Evolutionary conservation across 2,329 filamentous ascomycete species (phyloP).

Genomic region (Torrubiella hemipterigena): DNA sequence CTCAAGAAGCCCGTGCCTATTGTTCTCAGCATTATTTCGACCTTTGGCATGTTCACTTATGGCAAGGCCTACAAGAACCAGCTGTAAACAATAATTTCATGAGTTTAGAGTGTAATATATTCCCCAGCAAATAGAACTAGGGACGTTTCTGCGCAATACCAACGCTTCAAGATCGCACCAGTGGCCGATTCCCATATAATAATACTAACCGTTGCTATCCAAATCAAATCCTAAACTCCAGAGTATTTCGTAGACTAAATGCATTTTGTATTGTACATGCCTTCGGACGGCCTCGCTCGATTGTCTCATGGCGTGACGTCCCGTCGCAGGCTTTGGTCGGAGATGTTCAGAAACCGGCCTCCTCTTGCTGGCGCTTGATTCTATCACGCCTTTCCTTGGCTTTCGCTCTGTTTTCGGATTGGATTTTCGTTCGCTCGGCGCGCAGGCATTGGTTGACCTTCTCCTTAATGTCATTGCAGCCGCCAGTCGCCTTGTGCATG

Average conservation of each 20-base stretch:
- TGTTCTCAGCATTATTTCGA: conserved; percentile 64
- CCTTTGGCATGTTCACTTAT: conserved; percentile 70
- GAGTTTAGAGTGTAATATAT: no score
- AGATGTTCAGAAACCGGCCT: conserved; percentile 20
- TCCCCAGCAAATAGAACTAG: no score
- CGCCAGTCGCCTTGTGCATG: conserved; percentile 78
- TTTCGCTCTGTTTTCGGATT: conserved; percentile 59
- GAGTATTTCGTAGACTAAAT: no score
- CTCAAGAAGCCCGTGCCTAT: conserved; percentile 75
- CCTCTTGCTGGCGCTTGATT: conserved; percentile 61
- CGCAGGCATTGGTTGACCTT: conserved; percentile 78
- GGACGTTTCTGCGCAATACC: no score
- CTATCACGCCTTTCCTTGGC: conserved; percentile 57
- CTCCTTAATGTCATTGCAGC: conserved; percentile 79
- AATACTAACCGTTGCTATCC: no score
- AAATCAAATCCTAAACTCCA: no score
- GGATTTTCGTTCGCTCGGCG: conserved; percentile 66
- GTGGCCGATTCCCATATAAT: no score
- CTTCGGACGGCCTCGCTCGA: neutral
- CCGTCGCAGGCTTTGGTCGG: no score
- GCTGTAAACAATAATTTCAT: conserved; percentile 19
- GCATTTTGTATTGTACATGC: neutral
- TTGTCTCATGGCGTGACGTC: neutral
- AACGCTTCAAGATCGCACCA: no score
- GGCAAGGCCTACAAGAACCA: conserved; percentile 51